These are phyloP conservation scores for Blumeriella jaapii DNA, from an alignment of 2,329 filamentous ascomycete genomes.

Conservation along the genomic window DNA sequence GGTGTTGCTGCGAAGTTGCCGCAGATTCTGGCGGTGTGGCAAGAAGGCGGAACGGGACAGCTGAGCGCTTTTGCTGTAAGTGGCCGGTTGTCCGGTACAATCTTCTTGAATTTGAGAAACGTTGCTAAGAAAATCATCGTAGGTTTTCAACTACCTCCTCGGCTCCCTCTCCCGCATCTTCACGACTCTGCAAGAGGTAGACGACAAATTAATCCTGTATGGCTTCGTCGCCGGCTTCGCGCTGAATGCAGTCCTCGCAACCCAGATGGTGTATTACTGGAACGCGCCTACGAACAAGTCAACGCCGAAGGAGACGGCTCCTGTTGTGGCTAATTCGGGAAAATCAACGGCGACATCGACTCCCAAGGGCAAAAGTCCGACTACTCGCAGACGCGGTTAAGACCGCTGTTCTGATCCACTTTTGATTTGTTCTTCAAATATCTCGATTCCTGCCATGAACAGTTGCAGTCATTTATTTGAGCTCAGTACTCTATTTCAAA, in stretches of 20 bases:
- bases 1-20: slow-evolving; percentile 86
- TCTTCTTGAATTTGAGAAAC: background rate
- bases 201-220: slow-evolving; percentile 92
- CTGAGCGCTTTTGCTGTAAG: slow-evolving; percentile 90
- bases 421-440: slow-evolving; percentile 3
- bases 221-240: slow-evolving; percentile 83
- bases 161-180: slow-evolving; percentile 93
- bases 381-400: slow-evolving; percentile 25
- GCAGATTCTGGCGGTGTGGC: slow-evolving; percentile 80
- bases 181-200: slow-evolving; percentile 93
- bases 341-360: slow-evolving; percentile 16
- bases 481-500: no score
- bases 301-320: slow-evolving; percentile 29
- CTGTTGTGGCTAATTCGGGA: slow-evolving; percentile 10
- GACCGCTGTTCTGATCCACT: background rate
- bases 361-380: slow-evolving; percentile 24
- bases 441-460: slow-evolving; percentile 18
- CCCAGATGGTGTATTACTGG: slow-evolving; percentile 96
- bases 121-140: background rate
- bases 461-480: slow-evolving; percentile 15
- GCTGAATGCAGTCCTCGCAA: slow-evolving; percentile 78
- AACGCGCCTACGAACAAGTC: slow-evolving; percentile 50
- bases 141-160: slow-evolving; percentile 97
- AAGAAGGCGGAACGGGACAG: slow-evolving; percentile 82
- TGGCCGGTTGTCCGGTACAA: slow-evolving; percentile 3